A percentile compares a stretch with the other conserved stretches of the same genome.
Conservation (phyloP, 495 filamentous ascomycete genomes). For the Xylaria curta region DNA sequence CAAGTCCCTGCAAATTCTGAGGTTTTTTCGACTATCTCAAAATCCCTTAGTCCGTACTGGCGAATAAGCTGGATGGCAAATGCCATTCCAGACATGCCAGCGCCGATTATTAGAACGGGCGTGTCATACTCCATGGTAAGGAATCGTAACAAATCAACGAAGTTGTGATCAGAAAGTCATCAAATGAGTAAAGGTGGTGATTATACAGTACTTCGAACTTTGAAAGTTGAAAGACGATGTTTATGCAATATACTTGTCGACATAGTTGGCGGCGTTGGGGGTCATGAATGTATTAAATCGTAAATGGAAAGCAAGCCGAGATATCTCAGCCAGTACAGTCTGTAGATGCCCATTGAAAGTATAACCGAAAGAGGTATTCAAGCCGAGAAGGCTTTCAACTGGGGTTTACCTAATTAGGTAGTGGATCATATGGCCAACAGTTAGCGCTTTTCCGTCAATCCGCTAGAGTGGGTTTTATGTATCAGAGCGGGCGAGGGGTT, state of each 20-base stretch:
- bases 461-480: too few relatives aligned
- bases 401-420: too few relatives aligned
- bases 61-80: neutral
- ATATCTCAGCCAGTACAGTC: neutral
- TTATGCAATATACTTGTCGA: neutral
- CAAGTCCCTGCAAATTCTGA: neutral
- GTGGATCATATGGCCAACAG: too few relatives aligned
- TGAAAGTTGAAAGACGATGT: neutral
- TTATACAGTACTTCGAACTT: neutral
- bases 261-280: neutral
- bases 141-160: neutral
- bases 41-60: neutral
- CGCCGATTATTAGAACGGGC: neutral
- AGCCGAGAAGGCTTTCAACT: neutral
- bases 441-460: too few relatives aligned
- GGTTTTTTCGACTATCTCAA: neutral
- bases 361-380: neutral
- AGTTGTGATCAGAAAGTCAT: neutral
- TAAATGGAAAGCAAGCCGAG: neutral
- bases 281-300: neutral
- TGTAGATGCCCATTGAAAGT: neutral
- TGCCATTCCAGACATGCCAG: neutral
- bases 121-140: neutral
- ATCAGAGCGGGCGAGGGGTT: too few relatives aligned
- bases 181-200: neutral